Base-by-base conservation (phyloP, 1,284 basidiomycete genomes). In the Cystobasidium sp. region DNA sequence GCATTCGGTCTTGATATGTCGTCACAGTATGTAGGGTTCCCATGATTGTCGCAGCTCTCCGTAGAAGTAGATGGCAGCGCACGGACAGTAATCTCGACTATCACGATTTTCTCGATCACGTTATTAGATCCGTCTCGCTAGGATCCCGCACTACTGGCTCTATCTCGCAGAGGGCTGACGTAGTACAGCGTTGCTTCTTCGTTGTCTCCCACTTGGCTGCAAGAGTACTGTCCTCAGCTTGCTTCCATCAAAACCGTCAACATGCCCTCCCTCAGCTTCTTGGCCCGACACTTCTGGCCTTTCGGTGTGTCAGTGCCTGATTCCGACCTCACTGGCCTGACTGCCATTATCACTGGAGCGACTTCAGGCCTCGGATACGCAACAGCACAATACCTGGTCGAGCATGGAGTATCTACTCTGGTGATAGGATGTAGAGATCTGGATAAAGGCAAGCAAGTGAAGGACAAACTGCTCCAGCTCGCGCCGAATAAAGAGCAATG, bases 371-470 rank as follows among this genome's bases (percentile, higher is more conserved):
- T 66, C 16, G 64, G 64, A n/a, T 53, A 66, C 18, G 64, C 64
- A 37, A 66, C 64, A 53, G 47, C 49, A 16, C 49, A 66, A 22
- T 37, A 66, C 22, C 31, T 66, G 20, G 64, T 66, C 41, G n/a
- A 47, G 37, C 64, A 66, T 22, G 46, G 31, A 5, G 20, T 66
- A 10, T 52, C 64, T 14, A 66, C 49, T 18, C 64, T 66, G 1
- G 64, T 66, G 2, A 20, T 66, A 46, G 64, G 41, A 6, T 51
- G 49, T 12, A 39, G 24, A 9, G 66, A 58, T 53, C 10, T 63
- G 8, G 49, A 49, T 0, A 67, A 73, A 20, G 74, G 74, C 14
- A 65, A 76, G 20, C 7, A 39, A 2, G 72, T 62, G 37, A 68
- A 68, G 18, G 31, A 53, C 6, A 66, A 53, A n/a, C 51, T 66